These are phyloP conservation scores for Lentinula sp. DNA, from an alignment of 768 basidiomycete species.

Conservation along the genomic window DNA sequence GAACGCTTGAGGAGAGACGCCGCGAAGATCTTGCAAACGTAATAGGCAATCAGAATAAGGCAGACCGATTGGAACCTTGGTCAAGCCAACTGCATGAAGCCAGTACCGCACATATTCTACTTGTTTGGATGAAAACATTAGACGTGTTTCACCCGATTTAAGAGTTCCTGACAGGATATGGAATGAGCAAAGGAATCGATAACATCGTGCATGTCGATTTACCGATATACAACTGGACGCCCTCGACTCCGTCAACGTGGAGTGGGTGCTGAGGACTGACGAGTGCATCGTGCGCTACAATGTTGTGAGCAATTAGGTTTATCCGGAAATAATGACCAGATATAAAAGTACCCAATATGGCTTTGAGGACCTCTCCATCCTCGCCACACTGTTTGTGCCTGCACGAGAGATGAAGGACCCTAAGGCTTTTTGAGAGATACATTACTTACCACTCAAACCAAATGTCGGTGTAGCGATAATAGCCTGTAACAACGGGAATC, in stretches of 20 bases:
- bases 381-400: constrained; percentile 60
- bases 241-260: constrained; percentile 53
- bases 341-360: constrained; percentile 42
- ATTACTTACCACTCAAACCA: constrained; percentile 66
- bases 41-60: constrained; percentile 78
- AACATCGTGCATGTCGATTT: constrained; percentile 8
- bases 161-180: constrained; percentile 45
- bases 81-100: constrained; percentile 70
- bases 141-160: constrained; percentile 65
- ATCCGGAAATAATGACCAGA: neutral
- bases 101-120: constrained; percentile 84
- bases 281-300: constrained; percentile 56
- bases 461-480: constrained; percentile 69
- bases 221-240: constrained; percentile 71
- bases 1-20: constrained; percentile 54
- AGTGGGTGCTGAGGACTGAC: constrained; percentile 71
- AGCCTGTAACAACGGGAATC: neutral
- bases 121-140: constrained; percentile 79
- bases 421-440: neutral
- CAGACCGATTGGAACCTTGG: constrained; percentile 57
- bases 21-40: constrained; percentile 48
- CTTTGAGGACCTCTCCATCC: constrained; percentile 61
- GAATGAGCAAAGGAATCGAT: neutral
- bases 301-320: neutral
- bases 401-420: constrained; percentile 7